phyloP scores from a whole-genome alignment of 495 filamentous ascomycete genomes.

The Jackrogersella multiformis region DNA sequence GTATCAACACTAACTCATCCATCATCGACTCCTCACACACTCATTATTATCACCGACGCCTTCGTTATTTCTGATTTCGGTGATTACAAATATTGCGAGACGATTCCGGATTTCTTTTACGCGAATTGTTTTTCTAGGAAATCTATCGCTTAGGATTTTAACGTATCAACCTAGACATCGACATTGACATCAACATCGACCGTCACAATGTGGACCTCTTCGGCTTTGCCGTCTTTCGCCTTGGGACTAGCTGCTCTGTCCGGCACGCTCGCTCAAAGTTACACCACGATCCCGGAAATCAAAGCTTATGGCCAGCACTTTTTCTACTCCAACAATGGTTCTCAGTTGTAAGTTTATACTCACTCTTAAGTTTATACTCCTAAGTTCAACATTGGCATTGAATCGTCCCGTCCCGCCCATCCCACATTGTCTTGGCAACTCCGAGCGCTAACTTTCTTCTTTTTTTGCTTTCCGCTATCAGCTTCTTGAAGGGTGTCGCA shows the following conservation, averaged over 20 bases:
- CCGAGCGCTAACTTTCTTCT: constrained; percentile 18
- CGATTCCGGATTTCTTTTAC: neutral
- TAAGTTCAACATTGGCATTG: neutral
- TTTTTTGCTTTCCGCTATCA: constrained; percentile 2
- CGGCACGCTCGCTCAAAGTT: constrained; percentile 40
- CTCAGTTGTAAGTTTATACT: constrained; percentile 47
- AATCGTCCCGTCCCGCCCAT: neutral
- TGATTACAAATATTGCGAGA: constrained; percentile 7
- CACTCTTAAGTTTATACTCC: too few species aligned
- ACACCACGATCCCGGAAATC: constrained; percentile 42
- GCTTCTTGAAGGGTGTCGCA: constrained; percentile 83
- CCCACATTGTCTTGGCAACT: constrained; percentile 21
- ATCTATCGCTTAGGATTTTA: constrained; percentile 26
- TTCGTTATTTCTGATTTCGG: constrained; percentile 32
- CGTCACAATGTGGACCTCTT: constrained; percentile 41
- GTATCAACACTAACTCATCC: constrained; percentile 15
- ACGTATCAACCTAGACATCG: neutral
- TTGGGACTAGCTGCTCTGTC: constrained; percentile 43
- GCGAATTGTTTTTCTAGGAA: constrained; percentile 6
- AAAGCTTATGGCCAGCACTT: constrained; percentile 46
- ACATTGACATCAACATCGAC: neutral
- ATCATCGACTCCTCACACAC: constrained; percentile 9
- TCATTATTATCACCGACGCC: constrained; percentile 24
- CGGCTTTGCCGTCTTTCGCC: constrained; percentile 32
- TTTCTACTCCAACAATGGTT: constrained; percentile 48